Conservation (phyloP, 768 basidiomycete species). For the Tephrocybe sp. region DNA sequence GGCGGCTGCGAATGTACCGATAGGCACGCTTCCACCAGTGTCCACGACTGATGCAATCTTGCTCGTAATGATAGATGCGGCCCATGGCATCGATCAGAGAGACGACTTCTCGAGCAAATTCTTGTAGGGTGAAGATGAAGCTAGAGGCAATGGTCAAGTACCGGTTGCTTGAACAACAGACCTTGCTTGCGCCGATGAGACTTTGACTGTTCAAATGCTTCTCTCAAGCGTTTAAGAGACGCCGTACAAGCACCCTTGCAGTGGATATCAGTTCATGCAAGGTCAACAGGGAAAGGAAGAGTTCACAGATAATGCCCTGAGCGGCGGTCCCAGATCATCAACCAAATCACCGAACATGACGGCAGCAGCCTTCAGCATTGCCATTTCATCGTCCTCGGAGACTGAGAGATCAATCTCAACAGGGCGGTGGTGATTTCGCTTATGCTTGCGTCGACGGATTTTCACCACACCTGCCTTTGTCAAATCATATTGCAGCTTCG, state of each 20-base stretch:
- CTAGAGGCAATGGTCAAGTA: constrained; percentile 40
- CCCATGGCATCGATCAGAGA: constrained; percentile 83
- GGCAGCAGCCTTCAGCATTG: constrained; percentile 60
- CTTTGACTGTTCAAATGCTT: constrained; percentile 56
- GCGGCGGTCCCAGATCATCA: constrained; percentile 75
- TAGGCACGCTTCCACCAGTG: constrained; percentile 40
- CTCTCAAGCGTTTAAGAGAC: constrained; percentile 61
- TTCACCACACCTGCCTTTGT: constrained; percentile 50
- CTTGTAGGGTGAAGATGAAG: constrained; percentile 95
- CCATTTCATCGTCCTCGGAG: constrained; percentile 32
- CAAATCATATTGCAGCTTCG: constrained; percentile 79
- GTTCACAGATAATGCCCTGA: constrained; percentile 71
- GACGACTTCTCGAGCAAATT: constrained; percentile 83
- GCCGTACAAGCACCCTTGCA: constrained; percentile 56
- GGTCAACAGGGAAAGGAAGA: background rate
- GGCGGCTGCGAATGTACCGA: constrained; percentile 11
- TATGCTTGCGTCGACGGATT: constrained; percentile 19
- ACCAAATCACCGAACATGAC: constrained; percentile 76
- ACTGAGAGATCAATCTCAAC: constrained; percentile 9
- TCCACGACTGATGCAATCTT: constrained; percentile 34
- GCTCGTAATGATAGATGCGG: constrained; percentile 69
- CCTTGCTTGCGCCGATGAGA: constrained; percentile 26
- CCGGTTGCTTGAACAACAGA: constrained; percentile 37
- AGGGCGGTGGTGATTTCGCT: constrained; percentile 11
- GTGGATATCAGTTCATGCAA: background rate